phyloP scores from a whole-genome alignment of 2,329 filamentous ascomycete species.

The Hymenotorrendiella dingleyae region DNA sequence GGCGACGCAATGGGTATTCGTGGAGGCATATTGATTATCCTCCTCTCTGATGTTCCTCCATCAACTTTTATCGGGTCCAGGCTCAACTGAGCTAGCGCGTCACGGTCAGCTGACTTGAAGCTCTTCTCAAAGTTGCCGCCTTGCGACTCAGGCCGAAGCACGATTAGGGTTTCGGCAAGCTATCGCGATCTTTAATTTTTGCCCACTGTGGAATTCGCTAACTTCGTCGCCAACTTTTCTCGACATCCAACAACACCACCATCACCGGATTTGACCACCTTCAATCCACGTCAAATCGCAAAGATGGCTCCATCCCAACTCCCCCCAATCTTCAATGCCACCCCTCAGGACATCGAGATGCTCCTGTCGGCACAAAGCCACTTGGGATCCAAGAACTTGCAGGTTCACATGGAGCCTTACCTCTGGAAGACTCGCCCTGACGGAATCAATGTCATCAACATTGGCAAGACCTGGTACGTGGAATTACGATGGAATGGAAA shows the following conservation, averaged over 20 bases:
- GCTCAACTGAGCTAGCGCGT: not conserved
- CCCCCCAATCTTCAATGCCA: conserved; percentile 93
- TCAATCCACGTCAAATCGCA: conserved; percentile 48
- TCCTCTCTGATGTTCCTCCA: not conserved
- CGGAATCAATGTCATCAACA: conserved; percentile 98
- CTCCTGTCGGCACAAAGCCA: conserved; percentile 95
- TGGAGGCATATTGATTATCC: conserved; percentile 51
- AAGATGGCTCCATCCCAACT: conserved; percentile 95
- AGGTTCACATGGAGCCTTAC: conserved; percentile 99
- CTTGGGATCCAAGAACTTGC: conserved; percentile 97
- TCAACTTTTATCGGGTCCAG: conserved; percentile 5
- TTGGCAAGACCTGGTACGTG: conserved; percentile 98
- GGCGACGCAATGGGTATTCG: conserved; percentile 57
- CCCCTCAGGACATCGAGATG: conserved; percentile 97
- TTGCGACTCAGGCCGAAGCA: conserved; percentile 7
- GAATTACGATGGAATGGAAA: not conserved
- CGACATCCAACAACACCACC: conserved; percentile 24
- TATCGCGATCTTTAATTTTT: not conserved
- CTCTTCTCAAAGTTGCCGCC: not conserved
- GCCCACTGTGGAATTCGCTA: not conserved
- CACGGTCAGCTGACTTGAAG: conserved; percentile 1
- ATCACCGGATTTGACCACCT: conserved; percentile 32
- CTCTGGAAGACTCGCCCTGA: conserved; percentile 99
- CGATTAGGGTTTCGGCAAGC: conserved; percentile 8
- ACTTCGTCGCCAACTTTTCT: conserved; percentile 3